Base-by-base conservation (phyloP, 768 basidiomycete species). In the Lactarius quietus region DNA sequence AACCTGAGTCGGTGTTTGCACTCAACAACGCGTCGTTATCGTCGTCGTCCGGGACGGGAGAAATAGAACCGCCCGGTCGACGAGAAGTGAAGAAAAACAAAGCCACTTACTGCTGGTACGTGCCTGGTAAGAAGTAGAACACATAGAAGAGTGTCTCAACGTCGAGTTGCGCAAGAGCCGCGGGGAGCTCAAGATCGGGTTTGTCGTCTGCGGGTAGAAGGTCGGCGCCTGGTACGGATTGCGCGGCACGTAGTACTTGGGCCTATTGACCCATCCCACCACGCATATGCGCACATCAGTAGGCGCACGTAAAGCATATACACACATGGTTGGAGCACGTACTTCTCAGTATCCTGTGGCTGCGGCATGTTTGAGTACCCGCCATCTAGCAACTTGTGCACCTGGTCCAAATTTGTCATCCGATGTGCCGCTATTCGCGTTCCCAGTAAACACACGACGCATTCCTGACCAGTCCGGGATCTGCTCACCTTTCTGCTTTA, bases 91-190 rank as follows among this genome's bases (percentile, higher is more conserved):
- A 17, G 31, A n/a, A n/a, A n/a, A n/a, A n/a, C 10, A 52, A 45
- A 28, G 6, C 3, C 9, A 81, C 89, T 72, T 74, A 96, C 93
- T 99, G 97, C 75, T 95, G 93, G 80, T 98, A 98, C 70, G 96
- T 97, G 64, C 95, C 95, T 14, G 95, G 93, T 57, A 92, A 85
- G 79, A 93, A 98, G 80, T 99, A 99, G 78, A 99, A 99, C 72
- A 98, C 91, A 79, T 95, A 99, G 78, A 99, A 98, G 12, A 98
- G 81, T 23, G 96, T 98, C 79, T 99, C 97, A 57, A 97, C 88
- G 69, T 99, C 97, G 66, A 98, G 84, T 74, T 95, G 91, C 36
- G 89, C 82, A 74, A 97, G 58, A 98, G 84, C 10, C 83, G 85
- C 39, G 94, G 86, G 61, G 93, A 90, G 72, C 85, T 92, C 65